Evolutionary conservation across 2,329 filamentous ascomycete species (phyloP).

Genomic region (Chaetothyriales sp.): DNA sequence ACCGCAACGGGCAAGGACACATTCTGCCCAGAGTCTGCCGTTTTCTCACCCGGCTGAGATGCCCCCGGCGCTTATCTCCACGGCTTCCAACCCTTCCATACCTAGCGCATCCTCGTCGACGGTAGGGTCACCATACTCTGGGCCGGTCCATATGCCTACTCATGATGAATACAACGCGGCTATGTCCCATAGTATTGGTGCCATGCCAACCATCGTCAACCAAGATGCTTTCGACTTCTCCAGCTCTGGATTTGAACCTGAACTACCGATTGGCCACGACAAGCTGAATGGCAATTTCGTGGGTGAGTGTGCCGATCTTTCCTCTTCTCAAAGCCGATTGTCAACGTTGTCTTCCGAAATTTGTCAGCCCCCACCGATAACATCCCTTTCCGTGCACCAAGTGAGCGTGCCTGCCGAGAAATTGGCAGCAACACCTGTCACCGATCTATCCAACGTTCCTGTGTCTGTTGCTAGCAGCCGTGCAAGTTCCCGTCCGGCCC

Average conservation of each 20-base stretch:
- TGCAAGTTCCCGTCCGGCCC: background rate
- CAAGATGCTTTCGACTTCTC: conserved; percentile 38
- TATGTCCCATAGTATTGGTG: conserved; percentile 37
- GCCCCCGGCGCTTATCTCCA: conserved; percentile 47
- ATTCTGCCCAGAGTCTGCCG: background rate
- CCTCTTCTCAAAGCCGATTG: conserved; percentile 21
- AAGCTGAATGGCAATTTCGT: conserved; percentile 33
- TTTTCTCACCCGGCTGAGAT: conserved; percentile 20
- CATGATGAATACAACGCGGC: conserved; percentile 37
- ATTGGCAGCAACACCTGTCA: background rate
- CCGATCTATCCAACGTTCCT: background rate
- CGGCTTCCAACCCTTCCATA: conserved; percentile 46
- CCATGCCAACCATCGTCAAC: conserved; percentile 51
- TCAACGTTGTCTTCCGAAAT: conserved; percentile 7
- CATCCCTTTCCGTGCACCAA: background rate
- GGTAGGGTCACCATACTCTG: conserved; percentile 53
- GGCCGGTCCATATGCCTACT: conserved; percentile 41
- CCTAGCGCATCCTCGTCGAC: conserved; percentile 49
- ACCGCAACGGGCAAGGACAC: conserved; percentile 3
- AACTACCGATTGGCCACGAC: conserved; percentile 28
- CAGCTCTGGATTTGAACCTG: conserved; percentile 31
- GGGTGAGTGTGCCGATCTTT: conserved; percentile 31
- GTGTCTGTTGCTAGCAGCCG: background rate
- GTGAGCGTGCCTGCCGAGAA: background rate
- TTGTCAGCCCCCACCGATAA: background rate